Evolutionary conservation across 345 rosid genomes (phyloP).

Genomic region (Eucalyptus tenuipes): DNA sequence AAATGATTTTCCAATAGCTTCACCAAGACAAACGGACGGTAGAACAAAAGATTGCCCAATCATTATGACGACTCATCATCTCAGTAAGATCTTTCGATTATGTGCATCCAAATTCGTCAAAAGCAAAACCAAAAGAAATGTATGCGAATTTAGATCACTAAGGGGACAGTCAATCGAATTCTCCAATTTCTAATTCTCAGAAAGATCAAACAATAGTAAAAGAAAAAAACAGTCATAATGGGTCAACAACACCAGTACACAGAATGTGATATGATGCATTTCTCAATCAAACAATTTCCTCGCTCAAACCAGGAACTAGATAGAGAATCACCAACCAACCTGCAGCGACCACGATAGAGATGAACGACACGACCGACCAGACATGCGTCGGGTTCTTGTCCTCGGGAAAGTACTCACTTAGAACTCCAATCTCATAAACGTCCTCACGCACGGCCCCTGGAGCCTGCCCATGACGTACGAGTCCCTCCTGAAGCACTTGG

Average conservation of each 20-base stretch:
- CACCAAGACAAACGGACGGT: no score
- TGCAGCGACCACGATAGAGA: constrained; percentile 38
- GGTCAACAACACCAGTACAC: neutral
- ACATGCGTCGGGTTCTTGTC: constrained; percentile 51
- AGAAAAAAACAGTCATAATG: neutral
- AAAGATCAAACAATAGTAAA: no score
- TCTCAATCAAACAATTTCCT: neutral
- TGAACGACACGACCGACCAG: constrained; percentile 36
- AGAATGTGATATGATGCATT: neutral
- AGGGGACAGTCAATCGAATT: no score
- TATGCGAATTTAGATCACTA: no score
- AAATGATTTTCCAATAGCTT: no score
- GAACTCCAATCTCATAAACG: constrained; percentile 12
- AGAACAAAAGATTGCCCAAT: no score
- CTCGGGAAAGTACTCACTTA: constrained; percentile 48
- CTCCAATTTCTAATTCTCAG: no score
- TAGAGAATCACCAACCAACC: constrained; percentile 4
- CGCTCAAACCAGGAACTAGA: neutral
- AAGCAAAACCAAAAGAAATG: no score
- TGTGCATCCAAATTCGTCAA: no score
- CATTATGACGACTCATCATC: no score
- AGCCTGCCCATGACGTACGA: constrained; percentile 22
- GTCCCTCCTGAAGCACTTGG: constrained; percentile 22
- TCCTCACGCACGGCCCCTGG: constrained; percentile 7
- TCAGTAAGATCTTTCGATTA: no score